Percentiles rank a stretch among this genome's conserved stretches.
Conservation (phyloP, 108 stramenopile species). For the Fragilariopsis cylindrus region DNA sequence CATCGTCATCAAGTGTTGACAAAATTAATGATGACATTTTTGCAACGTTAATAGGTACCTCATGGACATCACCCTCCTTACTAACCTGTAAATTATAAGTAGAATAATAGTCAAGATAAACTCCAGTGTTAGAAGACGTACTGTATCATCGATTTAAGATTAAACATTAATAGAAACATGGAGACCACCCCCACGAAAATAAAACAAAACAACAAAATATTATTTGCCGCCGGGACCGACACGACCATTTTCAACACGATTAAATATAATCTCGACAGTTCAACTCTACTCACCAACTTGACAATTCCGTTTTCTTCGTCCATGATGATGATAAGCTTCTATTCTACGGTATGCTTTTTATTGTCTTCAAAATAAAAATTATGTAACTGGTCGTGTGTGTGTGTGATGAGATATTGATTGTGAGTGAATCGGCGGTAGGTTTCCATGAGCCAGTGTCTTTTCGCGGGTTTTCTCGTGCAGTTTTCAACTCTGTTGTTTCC, state of each 20-base stretch:
- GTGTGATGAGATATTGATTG: too few relatives aligned
- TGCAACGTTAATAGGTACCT: conserved; percentile 88
- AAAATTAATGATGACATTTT: conserved; percentile 92
- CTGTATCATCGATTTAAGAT: background rate
- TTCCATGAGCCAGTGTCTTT: too few relatives aligned
- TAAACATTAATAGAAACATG: background rate
- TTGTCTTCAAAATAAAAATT: too few relatives aligned
- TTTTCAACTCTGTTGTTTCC: too few relatives aligned
- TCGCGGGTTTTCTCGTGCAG: too few relatives aligned
- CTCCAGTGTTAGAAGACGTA: background rate
- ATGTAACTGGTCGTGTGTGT: too few relatives aligned
- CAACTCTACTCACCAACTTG: conserved; percentile 44
- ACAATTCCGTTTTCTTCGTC: conserved; percentile 42
- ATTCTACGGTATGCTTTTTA: too few relatives aligned
- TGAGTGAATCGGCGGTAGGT: too few relatives aligned
- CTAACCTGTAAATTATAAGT: conserved; percentile 48
- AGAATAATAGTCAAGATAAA: background rate
- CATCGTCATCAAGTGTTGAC: conserved; percentile 87
- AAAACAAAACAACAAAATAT: background rate
- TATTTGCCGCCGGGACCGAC: too few relatives aligned
- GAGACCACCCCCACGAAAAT: background rate
- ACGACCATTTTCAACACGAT: background rate
- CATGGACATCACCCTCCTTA: conserved; percentile 92
- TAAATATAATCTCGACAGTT: background rate
- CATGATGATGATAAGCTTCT: background rate